phyloP scores from a whole-genome alignment of 148 eudicot genomes.

The Chenopodium album region DNA sequence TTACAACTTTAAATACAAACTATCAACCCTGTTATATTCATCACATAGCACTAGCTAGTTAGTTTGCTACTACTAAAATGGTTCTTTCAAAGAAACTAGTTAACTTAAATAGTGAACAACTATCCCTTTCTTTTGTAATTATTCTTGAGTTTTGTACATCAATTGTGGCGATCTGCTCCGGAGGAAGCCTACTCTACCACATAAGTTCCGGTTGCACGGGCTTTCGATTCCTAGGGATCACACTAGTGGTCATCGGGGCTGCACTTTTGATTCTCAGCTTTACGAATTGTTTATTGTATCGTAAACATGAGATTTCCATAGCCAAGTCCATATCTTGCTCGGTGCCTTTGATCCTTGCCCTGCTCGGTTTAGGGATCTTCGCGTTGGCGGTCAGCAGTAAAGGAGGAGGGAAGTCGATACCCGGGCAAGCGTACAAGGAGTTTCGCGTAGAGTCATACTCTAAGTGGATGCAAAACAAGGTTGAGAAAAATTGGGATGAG shows the following conservation, averaged over 20 bases:
- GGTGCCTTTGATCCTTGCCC: neutral
- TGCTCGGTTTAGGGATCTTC: slow-evolving; percentile 10
- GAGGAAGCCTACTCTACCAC: neutral
- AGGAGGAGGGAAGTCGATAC: neutral
- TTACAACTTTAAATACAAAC: too few species aligned
- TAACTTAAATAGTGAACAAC: neutral
- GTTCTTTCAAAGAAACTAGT: neutral
- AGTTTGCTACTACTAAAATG: neutral
- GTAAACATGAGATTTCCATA: neutral
- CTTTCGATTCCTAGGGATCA: neutral
- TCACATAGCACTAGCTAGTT: neutral
- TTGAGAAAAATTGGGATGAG: neutral
- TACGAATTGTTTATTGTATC: neutral
- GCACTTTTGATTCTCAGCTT: neutral
- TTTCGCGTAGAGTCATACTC: neutral
- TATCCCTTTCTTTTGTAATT: neutral
- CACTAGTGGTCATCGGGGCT: neutral
- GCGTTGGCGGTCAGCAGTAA: neutral
- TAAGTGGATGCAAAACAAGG: slow-evolving; percentile 13
- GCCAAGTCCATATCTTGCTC: neutral
- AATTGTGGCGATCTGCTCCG: neutral
- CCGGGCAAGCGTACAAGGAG: neutral
- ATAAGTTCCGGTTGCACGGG: neutral
- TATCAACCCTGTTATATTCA: too few species aligned
- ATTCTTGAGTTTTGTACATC: neutral